Base-by-base conservation (phyloP, 495 filamentous ascomycete species). In the Neurospora sp. region DNA sequence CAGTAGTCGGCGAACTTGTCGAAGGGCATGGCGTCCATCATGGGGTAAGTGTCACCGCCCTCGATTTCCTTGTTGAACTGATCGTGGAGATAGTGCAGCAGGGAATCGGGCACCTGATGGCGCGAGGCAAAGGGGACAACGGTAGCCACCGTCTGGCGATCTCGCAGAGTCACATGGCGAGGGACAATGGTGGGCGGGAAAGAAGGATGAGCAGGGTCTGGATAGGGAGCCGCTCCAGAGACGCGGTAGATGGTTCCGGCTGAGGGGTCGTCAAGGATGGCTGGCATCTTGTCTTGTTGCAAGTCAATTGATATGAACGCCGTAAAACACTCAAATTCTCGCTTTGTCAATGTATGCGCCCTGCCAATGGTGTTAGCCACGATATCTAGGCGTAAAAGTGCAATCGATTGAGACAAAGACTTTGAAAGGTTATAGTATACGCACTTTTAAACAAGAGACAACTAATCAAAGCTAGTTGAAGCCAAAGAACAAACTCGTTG, bases 31-130 rank as follows among this genome's bases (percentile, higher is more conserved):
- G 90, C 86, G 37, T 93, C 90, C 73, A 92, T 89, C 90, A 98
- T 94, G 54, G 96, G 94, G 84, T 97, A 99, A 2, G 96, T 98
- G 79, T 99, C 94, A 41, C 96, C 96, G 79, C 92, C 92, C 79
- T 97, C 94, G 76, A 99, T 97, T 81, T 99, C 96, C 80, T 92
- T 91, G 80, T 95, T 96, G 76, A 98, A 86, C 81, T 97, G 92
- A 76, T 94, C 90, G 66, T 87, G 90, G 46, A 99, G 91, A 79
- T 96, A 96, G 70, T 84, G 86, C 37, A 98, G 84, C 35, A 98
- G 85, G 3, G 90, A 89, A 35, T 87, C 81, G 18, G 96, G 94
- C 6, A 97, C 89, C 73, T 94, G 87, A 70, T 88, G 84, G 37
- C 88, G 86, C 23, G 92, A 91, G 41, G 90, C 89, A 80, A 98